Evolutionary conservation across 768 basidiomycete species (phyloP), one percentile per base, ranked within the genome.

Genomic region (Cystobasidium onofrii): DNA sequence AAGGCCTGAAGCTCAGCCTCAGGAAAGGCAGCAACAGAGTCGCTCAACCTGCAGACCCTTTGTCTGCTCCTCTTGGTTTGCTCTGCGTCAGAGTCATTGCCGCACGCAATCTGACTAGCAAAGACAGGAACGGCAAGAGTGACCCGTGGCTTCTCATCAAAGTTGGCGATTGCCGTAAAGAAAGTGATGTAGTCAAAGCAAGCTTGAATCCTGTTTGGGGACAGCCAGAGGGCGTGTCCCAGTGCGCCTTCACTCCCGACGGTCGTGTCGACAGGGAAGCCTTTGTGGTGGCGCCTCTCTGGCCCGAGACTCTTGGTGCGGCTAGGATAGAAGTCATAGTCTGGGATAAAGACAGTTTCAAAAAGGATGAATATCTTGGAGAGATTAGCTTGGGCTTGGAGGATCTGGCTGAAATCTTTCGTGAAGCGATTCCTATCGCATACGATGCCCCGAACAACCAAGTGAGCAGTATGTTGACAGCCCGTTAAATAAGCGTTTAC

Each of bases 351-450:
- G 94, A 97, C 81, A 80, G 83, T 36, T 83, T 90, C 76, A 80
- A 92, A 78, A 86, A 85, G 78, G 96, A 93, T 82, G 95, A 97
- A 55, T 99, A 96, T 80, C 85, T 99, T 18, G 96, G 96, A 18
- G 95, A 99, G 81, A 85, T 86, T 3, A 86, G 88, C 0, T 76
- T 97, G 7, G 86, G 87, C 0, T 80, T 95, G n/a, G 88, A 88
- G 23, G 87, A 90, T 92, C 91, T 96, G 75, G 74, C 73, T 63
- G 3, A 13, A 7, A 23, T 54, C 23, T 27, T 17, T 78, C 75
- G 74, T 12, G 83, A 75, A 46, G 83, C 79, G 20, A 81, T 83
- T 84, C 74, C 85, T 78, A 13, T 92, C 86, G 81, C 84, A 6
- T 81, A 81, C 78, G 57, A 86, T 57, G 87, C 89, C 52, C 81